Evolutionary conservation across 2,329 filamentous ascomycete species (phyloP).

Genomic region (Epichloe hybrida): DNA sequence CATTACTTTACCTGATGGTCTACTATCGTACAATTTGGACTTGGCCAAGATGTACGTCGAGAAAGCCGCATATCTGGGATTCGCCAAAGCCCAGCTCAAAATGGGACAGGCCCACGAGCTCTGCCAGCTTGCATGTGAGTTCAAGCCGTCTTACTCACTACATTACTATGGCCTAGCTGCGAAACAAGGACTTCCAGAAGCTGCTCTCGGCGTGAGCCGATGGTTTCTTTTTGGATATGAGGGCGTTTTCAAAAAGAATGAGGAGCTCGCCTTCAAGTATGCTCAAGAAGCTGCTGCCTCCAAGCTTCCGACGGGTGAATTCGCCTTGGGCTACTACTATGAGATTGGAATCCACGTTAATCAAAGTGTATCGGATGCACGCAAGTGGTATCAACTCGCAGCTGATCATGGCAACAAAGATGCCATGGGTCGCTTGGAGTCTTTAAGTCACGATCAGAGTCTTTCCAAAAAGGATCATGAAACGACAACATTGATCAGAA

Average conservation of each 20-base stretch:
- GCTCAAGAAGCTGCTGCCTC: slow-evolving; percentile 73
- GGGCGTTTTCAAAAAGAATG: slow-evolving; percentile 85
- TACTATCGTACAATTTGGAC: slow-evolving; percentile 58
- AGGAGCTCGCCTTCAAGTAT: slow-evolving; percentile 83
- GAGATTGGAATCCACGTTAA: slow-evolving; percentile 89
- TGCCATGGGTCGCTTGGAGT: slow-evolving; percentile 68
- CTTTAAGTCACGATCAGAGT: slow-evolving; percentile 68
- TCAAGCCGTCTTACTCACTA: slow-evolving; percentile 80
- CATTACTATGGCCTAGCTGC: slow-evolving; percentile 94
- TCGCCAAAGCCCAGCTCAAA: slow-evolving; percentile 91
- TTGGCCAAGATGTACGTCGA: slow-evolving; percentile 79
- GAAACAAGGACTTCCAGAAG: slow-evolving; percentile 82
- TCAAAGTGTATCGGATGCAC: slow-evolving; percentile 70
- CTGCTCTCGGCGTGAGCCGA: slow-evolving; percentile 90
- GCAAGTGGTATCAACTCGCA: slow-evolving; percentile 81
- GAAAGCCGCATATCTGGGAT: slow-evolving; percentile 90
- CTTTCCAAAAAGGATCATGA: slow-evolving; percentile 88
- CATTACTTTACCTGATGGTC: slow-evolving; percentile 59
- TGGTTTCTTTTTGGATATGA: slow-evolving; percentile 98
- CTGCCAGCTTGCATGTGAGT: slow-evolving; percentile 85
- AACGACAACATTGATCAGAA: slow-evolving; percentile 73
- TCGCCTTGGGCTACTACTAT: slow-evolving; percentile 93
- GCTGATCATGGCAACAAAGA: slow-evolving; percentile 87
- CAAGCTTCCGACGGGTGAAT: slow-evolving; percentile 81
- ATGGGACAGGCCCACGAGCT: slow-evolving; percentile 95